Base-by-base conservation (phyloP, 2,329 filamentous ascomycete genomes). In the Chaetomium sp. region DNA sequence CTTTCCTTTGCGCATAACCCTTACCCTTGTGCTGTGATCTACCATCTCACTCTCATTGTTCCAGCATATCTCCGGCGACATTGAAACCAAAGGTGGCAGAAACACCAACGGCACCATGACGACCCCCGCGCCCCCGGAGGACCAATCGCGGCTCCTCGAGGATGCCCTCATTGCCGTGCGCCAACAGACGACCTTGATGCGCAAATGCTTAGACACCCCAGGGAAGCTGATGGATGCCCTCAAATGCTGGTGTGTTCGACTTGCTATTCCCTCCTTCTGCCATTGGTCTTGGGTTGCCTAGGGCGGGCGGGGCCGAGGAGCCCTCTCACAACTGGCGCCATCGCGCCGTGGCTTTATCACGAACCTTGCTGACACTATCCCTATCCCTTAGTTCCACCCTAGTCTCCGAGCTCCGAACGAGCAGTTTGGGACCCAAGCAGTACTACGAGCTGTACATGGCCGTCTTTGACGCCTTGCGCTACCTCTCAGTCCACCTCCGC, bases 361-460 rank as follows among this genome's bases (percentile, higher is more conserved):
- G n/a, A 21, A 35, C 7, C 19, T 56, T 21, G 33, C 68, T 67
- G 55, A 67, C 66, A n/a, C 35, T 25, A 8, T 57, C 7, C 47
- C 35, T 25, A 8, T 57, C 7, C 47, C 47, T 33, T 67, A 98
- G 95, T 80, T 99, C 95, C 50, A 99, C 95, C 23, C 87, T 99
- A 69, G 94, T 99, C 67, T 97, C 95, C n/a, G 95, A 99, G 79
- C 87, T 99, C 73, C 92, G 95, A 72, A 99, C 95, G 4, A 96
- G 93, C 77, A 97, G 92, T 73, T 86, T 99, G 59, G 93, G 95
- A n/a, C 95, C 95, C 38, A 99, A 99, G 79, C 95, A 99, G 79
- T 99, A 99, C 82, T 99, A 99, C 79, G 96, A 99, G 82, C 87
- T 99, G 65, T 99, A 99, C 81, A 99, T 99, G 95, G 87, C 95